Evolutionary conservation across 441 rosid genomes (phyloP).

Genomic region (Pelargonium cotyledonis): DNA sequence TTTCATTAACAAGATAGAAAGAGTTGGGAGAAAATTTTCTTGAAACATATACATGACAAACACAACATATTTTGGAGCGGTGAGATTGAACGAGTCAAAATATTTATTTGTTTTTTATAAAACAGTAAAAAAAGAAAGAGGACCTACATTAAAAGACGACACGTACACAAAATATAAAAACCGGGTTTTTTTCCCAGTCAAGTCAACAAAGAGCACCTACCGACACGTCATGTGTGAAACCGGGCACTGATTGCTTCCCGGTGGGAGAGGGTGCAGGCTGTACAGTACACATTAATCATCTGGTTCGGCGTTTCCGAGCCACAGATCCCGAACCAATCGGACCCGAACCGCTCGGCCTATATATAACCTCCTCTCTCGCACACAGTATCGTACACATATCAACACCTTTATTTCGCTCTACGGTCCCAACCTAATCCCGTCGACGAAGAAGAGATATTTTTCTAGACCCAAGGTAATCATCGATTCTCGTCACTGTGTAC

Average conservation of each 20-base stretch:
- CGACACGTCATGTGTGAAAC: background rate
- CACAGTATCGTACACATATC: background rate
- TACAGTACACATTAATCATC: background rate
- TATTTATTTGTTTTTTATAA: no score
- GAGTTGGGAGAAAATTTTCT: no score
- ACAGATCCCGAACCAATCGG: background rate
- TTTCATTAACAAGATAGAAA: no score
- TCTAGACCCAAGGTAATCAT: background rate
- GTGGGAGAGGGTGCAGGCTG: background rate
- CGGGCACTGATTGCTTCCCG: background rate
- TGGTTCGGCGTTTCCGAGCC: no score
- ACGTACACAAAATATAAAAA: no score
- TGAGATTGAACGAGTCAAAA: no score
- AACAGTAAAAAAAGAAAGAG: no score
- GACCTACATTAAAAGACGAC: no score
- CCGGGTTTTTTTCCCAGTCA: background rate
- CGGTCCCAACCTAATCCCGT: background rate
- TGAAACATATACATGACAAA: no score
- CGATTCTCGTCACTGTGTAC: background rate
- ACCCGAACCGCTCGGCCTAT: background rate
- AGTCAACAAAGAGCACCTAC: constrained; percentile 2
- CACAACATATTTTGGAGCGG: no score
- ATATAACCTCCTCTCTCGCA: background rate
- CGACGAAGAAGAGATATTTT: background rate
- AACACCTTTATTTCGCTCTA: background rate